Evolutionary conservation across 139 green algal species (phyloP), one percentile per base, ranked within the genome.

Genomic region (Chlamydomonas applanata): DNA sequence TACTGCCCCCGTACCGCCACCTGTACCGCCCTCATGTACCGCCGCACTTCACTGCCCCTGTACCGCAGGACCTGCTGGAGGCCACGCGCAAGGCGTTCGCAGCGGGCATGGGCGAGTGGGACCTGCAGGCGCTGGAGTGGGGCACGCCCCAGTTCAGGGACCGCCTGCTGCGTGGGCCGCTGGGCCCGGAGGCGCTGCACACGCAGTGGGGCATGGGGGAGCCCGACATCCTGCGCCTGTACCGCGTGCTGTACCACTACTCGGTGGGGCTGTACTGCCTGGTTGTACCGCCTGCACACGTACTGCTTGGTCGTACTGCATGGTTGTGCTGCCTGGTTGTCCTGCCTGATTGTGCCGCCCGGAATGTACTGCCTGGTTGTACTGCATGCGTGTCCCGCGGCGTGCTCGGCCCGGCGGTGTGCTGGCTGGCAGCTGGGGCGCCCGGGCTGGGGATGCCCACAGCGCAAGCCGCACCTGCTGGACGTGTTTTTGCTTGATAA

Each of bases 211-310:
- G 64, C 33, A 52, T 85, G 69, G 1, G 46, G 34, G 79, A 85
- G 69, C 35, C 40, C 16, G 74, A 81, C 62, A 72, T 76, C 52
- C 56, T 85, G 30, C 36, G 46, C 35, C 74, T 85, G 45, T 85
- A 85, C 69, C 74, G 79, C 53, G 53, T 75, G 56, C 69, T 85
- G 32, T 85, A 85, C 74, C 45, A 49, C 17, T 85, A 85, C 79
- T 62, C 33, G 9, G 79, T 85, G 9, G 54, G 74, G 7, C 11
- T 49, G 40, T 49, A 49, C 40, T 49, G 40, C 40, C 11, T 49
- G 40, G 46, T 56, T 49, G 40, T 49, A 49, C 40, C 40, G 40
- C 40, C 40, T 49, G 40, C 11, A 17, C 17, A 56, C 17, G 46
- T 56, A 56, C 46, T 17, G 46, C 46, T n/a, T n/a, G n/a, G n/a